Conservation (phyloP, 2,329 filamentous ascomycete species). For the Diplodia intermedia region DNA sequence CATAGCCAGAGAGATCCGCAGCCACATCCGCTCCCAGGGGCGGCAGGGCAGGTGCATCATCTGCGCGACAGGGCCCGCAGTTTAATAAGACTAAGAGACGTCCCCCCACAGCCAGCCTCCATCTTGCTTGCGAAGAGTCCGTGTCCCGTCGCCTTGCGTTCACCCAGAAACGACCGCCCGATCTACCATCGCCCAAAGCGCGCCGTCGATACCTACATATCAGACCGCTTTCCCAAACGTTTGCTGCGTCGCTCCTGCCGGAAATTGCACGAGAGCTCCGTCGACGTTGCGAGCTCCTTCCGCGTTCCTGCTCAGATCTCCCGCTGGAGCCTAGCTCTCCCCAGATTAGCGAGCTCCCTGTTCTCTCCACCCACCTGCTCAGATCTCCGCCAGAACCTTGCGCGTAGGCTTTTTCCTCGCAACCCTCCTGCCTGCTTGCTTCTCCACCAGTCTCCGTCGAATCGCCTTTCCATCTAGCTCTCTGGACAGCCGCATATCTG, state of each 20-base stretch:
- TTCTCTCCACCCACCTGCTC: background rate
- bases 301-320: background rate
- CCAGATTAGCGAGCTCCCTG: conserved; percentile 5
- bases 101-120: conserved; percentile 5
- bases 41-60: conserved; percentile 20
- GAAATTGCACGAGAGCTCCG: conserved; percentile 2
- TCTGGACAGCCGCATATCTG: background rate
- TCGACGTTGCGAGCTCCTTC: background rate
- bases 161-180: conserved; percentile 3
- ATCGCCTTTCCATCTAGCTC: background rate
- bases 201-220: too few relatives aligned
- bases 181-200: conserved; percentile 11
- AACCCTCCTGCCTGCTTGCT: background rate
- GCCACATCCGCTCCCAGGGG: conserved; percentile 28
- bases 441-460: background rate
- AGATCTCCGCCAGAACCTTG: background rate
- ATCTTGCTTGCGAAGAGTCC: background rate
- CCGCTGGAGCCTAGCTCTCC: conserved; percentile 8
- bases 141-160: background rate
- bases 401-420: too few relatives aligned
- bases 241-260: background rate
- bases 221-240: background rate
- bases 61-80: conserved; percentile 4
- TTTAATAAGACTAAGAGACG: conserved; percentile 18
- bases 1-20: conserved; percentile 20